Base-by-base conservation (phyloP, 1,139 yeast genomes). In the Yueomyces sp. region DNA sequence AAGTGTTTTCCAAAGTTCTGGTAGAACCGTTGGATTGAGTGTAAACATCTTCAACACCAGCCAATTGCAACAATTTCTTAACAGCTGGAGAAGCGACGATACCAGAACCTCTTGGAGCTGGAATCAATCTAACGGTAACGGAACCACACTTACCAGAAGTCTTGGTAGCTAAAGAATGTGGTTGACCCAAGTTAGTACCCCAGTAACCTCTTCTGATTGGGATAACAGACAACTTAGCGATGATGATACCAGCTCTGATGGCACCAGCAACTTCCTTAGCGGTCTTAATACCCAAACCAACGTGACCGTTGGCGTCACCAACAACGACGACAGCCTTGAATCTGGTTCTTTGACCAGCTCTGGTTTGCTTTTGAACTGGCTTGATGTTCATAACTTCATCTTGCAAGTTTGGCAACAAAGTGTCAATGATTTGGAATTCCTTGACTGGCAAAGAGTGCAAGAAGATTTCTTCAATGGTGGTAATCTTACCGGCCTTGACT, bases 41-140 rank as follows among this genome's bases (percentile, higher is more conserved):
- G 86, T 89, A 91, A 64, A 93, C 95, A 75, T 91, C 99, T 76
- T 89, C 95, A 71, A 91, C 84, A 85, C 99, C 99, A 67, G 97
- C 98, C 70, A 91, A 84, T 78, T 89, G 95, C 77, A 93, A 76
- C 74, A 91, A 81, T 77, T 87, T 87, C 84, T 87, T 91, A 71
- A 91, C 97, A 62, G 95, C 96, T 71, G 98, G 98, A 62, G 98
- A 93, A 68, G 99, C 99, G 63, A 91, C 96, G 68, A 91, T 86
- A 82, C 97, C 97, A 71, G 95, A 87, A 89, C 99, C 99, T 81
- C 99, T 93, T 81, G 99, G 98, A 61, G 99, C 99, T 72, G 99
- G 99, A 68, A 91, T 89, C 70, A 91, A 83, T 84, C 97, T 89
- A 61, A 87, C 95, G 54, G 81, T 71, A 67, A 91, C 97, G 72